Evolutionary conservation across 2,329 filamentous ascomycete species (phyloP).

Genomic region (Arthrinium puccinioides): DNA sequence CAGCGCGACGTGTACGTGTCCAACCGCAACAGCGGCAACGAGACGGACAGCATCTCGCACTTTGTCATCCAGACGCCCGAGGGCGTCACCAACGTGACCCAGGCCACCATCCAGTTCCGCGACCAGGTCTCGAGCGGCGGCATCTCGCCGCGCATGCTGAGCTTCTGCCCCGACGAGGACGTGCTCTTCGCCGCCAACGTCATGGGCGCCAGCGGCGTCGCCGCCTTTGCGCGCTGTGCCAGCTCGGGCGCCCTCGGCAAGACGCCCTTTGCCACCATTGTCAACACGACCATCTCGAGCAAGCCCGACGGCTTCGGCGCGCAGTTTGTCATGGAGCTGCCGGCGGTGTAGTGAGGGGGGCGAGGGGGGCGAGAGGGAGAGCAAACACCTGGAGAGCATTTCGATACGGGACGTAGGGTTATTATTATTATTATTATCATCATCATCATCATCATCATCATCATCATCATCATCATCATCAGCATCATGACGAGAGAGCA

Average conservation of each 20-base stretch:
- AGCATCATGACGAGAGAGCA: too few species aligned
- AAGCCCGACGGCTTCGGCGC: conserved; percentile 14
- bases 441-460: too few species aligned
- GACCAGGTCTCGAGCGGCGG: conserved; percentile 16
- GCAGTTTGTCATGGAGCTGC: conserved; percentile 19
- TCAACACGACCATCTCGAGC: conserved; percentile 9
- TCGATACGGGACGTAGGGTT: neutral
- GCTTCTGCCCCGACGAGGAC: conserved; percentile 19
- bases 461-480: too few species aligned
- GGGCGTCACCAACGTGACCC: too few species aligned
- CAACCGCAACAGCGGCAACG: conserved; percentile 39
- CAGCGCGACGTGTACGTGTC: conserved; percentile 40
- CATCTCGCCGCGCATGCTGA: conserved; percentile 35
- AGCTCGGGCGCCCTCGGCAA: conserved; percentile 12
- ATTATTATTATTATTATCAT: neutral
- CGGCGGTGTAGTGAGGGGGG: neutral
- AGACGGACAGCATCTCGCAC: conserved; percentile 39
- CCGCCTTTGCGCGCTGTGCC: conserved; percentile 26
- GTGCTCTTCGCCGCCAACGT: conserved; percentile 41
- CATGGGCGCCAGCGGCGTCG: conserved; percentile 30
- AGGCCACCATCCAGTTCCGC: conserved; percentile 12
- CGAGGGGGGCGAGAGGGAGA: too few species aligned
- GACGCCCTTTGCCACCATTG: conserved; percentile 12
- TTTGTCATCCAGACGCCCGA: conserved; percentile 25
- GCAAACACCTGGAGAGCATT: neutral